Base-by-base conservation (phyloP, 2,329 filamentous ascomycete genomes). In the Chaetothyriales sp. region DNA sequence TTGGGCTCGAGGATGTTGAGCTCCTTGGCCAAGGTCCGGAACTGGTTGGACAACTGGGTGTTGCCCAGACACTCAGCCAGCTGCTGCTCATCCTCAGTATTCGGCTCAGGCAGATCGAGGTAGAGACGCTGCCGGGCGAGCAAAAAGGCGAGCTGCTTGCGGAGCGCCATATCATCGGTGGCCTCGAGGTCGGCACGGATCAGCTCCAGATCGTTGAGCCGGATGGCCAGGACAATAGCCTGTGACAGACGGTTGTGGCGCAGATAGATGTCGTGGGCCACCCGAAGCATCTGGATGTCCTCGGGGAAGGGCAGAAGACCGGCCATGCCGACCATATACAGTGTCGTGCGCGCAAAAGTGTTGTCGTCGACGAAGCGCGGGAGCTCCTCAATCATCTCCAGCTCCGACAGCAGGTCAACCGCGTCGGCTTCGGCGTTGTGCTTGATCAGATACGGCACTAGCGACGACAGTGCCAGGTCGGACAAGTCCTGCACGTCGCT, bases 281-380 rank as follows among this genome's bases (percentile, higher is more conserved):
- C 94, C 57, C 81, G 83, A 53, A 98, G 81, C 70, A 98, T 96
- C 61, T 86, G 82, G 65, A 95, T 86, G 68, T 98, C 95, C 69
- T 98, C 92, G 44, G 92, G 92, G 64, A 94, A 96, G 49, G 92
- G 95, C 66, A 98, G 80, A 18, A 98, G 79, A 64, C 92, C 94
- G 59, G 98, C 92, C 86, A 96, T 96, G 73, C 87, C 94, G 61
- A 94, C 87, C 83, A 98, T 95, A 72, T 98, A 98, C 59, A 98
- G 72, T 65, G 92, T 96, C 51, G 95, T 92, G 63, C 92, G 77
- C 49, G 84, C 75, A 66, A 94, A 98, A 22, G 89, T 96, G 70
- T 96, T 83, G 66, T 93, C 84, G 66, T 98, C 92, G 49, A 98
- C 77, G 62, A 89, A 93, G 59, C 87, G 78, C 51, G 86, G 81